Evolutionary conservation across 192 early-diverging fungal genomes (phyloP).

Genomic region (Podila minutissima): DNA sequence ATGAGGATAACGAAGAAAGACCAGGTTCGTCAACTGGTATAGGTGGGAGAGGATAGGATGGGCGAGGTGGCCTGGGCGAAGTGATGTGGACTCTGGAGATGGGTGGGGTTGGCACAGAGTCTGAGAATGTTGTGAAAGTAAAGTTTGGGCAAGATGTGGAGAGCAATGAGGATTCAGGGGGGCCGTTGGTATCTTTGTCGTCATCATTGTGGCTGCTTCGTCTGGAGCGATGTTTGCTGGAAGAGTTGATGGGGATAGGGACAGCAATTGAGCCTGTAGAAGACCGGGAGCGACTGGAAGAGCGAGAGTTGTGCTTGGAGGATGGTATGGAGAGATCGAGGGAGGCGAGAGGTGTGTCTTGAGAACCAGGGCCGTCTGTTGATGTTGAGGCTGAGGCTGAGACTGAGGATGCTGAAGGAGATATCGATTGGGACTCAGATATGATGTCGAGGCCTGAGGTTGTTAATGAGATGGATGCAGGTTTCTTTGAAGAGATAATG

Average conservation of each 20-base stretch:
- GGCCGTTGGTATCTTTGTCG: not conserved
- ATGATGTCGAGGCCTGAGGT: not conserved
- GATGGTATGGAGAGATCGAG: too few species aligned
- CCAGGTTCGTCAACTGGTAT: not conserved
- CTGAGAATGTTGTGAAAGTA: not conserved
- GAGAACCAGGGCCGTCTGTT: too few species aligned
- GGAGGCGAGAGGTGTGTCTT: too few species aligned
- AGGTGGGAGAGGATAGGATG: conserved; percentile 11
- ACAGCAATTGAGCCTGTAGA: not conserved
- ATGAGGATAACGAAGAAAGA: not conserved
- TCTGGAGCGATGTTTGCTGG: not conserved
- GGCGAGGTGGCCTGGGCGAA: conserved; percentile 9
- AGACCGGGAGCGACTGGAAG: too few species aligned
- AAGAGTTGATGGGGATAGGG: not conserved
- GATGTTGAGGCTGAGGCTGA: too few species aligned
- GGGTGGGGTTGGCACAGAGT: not conserved
- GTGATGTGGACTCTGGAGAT: conserved; percentile 11
- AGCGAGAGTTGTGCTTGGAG: too few species aligned
- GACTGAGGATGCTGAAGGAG: too few species aligned
- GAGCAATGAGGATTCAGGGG: not conserved
- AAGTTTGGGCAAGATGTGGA: conserved; percentile 14
- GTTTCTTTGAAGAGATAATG: conserved; percentile 1
- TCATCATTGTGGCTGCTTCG: not conserved
- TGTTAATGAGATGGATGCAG: conserved; percentile 2
- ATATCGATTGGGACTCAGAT: not conserved